A percentile compares a stretch with the other conserved stretches of the same genome.
Evolutionary conservation across 2,329 filamentous ascomycete species (phyloP).

Genomic region (Trichoderma atrobrunneum): DNA sequence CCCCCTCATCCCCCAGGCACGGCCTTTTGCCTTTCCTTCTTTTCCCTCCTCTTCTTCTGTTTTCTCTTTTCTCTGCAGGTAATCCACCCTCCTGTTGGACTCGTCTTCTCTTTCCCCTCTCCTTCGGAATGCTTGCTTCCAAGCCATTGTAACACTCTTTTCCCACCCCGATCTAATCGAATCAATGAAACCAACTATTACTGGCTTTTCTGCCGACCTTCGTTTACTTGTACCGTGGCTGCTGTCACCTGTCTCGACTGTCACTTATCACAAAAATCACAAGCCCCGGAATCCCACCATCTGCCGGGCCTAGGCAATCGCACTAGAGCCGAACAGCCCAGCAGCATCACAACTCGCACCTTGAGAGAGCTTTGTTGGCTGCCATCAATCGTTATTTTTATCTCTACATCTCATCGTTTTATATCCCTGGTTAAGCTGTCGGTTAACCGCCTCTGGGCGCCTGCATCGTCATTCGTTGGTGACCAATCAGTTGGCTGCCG

Average conservation of each 20-base stretch:
- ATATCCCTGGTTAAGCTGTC: not conserved
- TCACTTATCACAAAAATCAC: constrained; percentile 18
- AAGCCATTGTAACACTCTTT: not conserved
- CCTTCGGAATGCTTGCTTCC: not conserved
- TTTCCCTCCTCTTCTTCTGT: not conserved
- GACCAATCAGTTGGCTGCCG: not conserved
- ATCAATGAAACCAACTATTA: constrained; percentile 11
- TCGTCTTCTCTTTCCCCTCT: not conserved
- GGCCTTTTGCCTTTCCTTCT: not conserved
- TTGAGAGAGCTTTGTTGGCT: not conserved
- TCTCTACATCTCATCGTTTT: not conserved
- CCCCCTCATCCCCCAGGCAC: constrained; percentile 4
- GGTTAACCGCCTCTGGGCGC: not conserved
- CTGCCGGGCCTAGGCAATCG: constrained; percentile 5
- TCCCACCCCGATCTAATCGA: not conserved
- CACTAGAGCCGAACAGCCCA: not conserved
- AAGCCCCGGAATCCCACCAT: constrained; percentile 14
- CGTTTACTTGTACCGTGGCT: not conserved
- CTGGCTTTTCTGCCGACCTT: constrained; percentile 1
- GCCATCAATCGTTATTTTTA: not conserved
- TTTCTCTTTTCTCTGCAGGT: not conserved
- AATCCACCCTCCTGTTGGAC: constrained; percentile 6
- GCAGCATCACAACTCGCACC: not conserved
- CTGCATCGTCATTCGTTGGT: not conserved
- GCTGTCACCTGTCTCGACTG: not conserved